Base-by-base conservation (phyloP, 1,139 yeast species). In the Geotrichum macrosporum region DNA sequence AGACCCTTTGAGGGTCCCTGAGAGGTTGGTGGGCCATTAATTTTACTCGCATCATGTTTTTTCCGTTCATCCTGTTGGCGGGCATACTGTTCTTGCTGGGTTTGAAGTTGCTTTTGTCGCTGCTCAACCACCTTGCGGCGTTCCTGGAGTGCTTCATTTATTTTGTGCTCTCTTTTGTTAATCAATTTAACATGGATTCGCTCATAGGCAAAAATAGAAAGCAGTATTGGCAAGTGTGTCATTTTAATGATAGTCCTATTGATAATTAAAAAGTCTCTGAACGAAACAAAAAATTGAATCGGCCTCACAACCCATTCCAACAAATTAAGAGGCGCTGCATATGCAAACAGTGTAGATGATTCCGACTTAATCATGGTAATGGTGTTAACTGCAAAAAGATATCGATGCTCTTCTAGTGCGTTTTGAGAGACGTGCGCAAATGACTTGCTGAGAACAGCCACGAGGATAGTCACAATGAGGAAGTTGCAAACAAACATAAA, bases 401-500 rank as follows among this genome's bases (percentile, higher is more conserved):
- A 68, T 40, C 67, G 67, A 48, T 67, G 68, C 53, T 68, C 73
- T 42, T 69, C 70, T 22, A 58, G 57, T 4, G 71, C 66, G 48
- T 66, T 67, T n/a, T 58, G 61, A n/a, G 58, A 57, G 24, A 68
- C 65, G 12, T 56, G 60, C 1, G 68, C 61, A 53, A 67, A 74
- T 19, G 68, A 59, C 43, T 66, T 66, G 15, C 69, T 58, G 51
- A 78, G 63, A 1, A 78, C 81, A 44, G 81, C 79, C 5, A 81
- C 80, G 45, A 78, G 67, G 47, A 79, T 77, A 1, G 83, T 76
- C 15, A 79, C 69, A 13, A 79, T 73, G 40, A 79, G 74, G 55
- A 77, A 79, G 50, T 78, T 81, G 46, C 78, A 75, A 53, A 78
- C 67, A 53, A 78, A 78, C 40, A 78, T 66, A 57, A 76, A 79